Percentiles rank a stretch among this genome's conserved stretches.
phyloP scores from a whole-genome alignment of 306 rosid species.

The Citrullus colocynthis region DNA sequence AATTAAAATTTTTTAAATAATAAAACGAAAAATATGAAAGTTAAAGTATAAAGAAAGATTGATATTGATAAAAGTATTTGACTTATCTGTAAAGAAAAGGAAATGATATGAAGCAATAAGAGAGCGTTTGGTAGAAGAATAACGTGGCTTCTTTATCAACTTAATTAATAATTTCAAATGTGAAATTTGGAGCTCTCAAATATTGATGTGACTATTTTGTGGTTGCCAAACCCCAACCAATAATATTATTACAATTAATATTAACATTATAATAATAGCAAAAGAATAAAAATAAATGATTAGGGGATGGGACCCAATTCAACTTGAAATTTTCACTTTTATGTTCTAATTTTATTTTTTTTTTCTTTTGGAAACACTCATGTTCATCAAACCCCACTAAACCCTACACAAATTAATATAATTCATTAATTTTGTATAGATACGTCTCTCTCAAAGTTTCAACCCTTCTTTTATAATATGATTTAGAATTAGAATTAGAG shows the following conservation, averaged over 20 bases:
- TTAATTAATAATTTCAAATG: too few relatives aligned
- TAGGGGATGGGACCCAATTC: neutral
- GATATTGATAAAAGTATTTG: neutral
- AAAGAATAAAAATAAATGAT: neutral
- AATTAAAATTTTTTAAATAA: too few relatives aligned
- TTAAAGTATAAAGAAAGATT: neutral
- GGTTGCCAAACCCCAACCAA: neutral
- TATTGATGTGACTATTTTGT: neutral
- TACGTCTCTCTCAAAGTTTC: neutral
- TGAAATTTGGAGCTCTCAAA: neutral
- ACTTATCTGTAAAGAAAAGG: neutral
- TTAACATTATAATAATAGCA: too few relatives aligned
- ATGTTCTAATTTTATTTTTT: neutral
- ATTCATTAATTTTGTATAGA: neutral
- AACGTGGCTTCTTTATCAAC: neutral
- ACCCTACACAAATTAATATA: neutral
- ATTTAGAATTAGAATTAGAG: too few relatives aligned
- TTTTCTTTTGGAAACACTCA: neutral
- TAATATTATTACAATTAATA: neutral
- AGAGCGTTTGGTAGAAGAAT: neutral
- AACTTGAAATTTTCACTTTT: neutral
- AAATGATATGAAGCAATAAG: neutral
- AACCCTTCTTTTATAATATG: neutral
- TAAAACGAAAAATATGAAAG: too few relatives aligned
- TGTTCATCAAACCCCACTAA: neutral